Evolutionary conservation across 2,329 filamentous ascomycete genomes (phyloP).

Genomic region (Dendryphion nanum): DNA sequence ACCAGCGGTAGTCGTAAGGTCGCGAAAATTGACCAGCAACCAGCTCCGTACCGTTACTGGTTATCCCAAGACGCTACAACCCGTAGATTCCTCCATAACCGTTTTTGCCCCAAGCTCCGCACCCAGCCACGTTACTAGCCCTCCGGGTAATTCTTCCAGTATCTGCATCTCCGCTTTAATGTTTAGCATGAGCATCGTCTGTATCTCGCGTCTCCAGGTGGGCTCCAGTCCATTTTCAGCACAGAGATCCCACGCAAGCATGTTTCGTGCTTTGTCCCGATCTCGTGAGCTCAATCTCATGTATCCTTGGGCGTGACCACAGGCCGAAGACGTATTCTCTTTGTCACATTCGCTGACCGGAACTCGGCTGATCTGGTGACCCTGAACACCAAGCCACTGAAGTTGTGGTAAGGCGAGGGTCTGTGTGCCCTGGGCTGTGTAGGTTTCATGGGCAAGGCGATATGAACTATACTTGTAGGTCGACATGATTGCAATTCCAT

Average conservation of each 20-base stretch:
- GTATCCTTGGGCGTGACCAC: conserved; percentile 42
- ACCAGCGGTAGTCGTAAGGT: no score
- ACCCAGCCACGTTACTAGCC: conserved; percentile 34
- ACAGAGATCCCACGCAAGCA: conserved; percentile 49
- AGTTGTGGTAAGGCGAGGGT: conserved; percentile 49
- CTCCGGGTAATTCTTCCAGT: conserved; percentile 48
- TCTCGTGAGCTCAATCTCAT: conserved; percentile 57
- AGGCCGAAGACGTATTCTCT: background rate
- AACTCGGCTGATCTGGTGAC: conserved; percentile 25
- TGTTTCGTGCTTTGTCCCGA: conserved; percentile 54
- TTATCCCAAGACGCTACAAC: no score
- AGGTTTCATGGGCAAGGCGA: conserved; percentile 59
- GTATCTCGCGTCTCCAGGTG: conserved; percentile 58
- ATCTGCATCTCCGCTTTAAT: conserved; percentile 77
- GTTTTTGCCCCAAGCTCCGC: no score
- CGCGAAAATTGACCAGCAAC: no score
- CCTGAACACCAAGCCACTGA: conserved; percentile 64
- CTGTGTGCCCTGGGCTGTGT: conserved; percentile 36
- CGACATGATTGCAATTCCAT: conserved; percentile 70
- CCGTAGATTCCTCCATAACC: no score
- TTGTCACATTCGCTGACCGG: conserved; percentile 12
- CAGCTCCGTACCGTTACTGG: no score
- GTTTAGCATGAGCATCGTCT: conserved; percentile 71
- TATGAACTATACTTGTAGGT: conserved; percentile 73
- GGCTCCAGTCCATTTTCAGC: conserved; percentile 32